Evolutionary conservation across 257 asterid genomes (phyloP).

Genomic region (Solanum lignicaule): DNA sequence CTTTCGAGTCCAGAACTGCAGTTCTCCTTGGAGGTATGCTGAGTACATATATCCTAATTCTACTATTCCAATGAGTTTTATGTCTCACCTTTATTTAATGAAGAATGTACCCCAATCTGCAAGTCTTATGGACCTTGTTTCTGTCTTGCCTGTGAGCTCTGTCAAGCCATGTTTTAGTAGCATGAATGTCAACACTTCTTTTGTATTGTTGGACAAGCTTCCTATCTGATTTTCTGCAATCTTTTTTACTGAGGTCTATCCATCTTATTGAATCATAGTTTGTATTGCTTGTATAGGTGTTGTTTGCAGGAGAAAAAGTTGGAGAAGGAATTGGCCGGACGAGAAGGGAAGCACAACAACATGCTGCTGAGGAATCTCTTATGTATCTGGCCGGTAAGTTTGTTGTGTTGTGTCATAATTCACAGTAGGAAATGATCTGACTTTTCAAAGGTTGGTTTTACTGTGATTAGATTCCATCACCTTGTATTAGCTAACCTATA

Average conservation of each 20-base stretch:
- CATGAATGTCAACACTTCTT: background rate
- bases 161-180: background rate
- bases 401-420: background rate
- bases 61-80: background rate
- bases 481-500: background rate
- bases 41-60: background rate
- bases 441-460: background rate
- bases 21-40: slow-evolving; percentile 62
- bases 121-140: background rate
- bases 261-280: background rate
- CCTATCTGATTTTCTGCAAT: background rate
- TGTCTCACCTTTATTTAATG: background rate
- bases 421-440: slow-evolving; percentile 1
- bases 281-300: slow-evolving; percentile 45
- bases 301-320: slow-evolving; percentile 79
- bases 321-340: slow-evolving; percentile 86
- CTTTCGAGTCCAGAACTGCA: slow-evolving; percentile 43
- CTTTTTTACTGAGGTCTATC: background rate
- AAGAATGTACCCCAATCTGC: background rate
- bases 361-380: slow-evolving; percentile 81
- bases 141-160: background rate
- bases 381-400: slow-evolving; percentile 69
- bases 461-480: background rate
- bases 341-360: slow-evolving; percentile 80
- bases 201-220: background rate